phyloP scores from a whole-genome alignment of 2,329 filamentous ascomycete genomes.

The Sporothrix dimorphospora region DNA sequence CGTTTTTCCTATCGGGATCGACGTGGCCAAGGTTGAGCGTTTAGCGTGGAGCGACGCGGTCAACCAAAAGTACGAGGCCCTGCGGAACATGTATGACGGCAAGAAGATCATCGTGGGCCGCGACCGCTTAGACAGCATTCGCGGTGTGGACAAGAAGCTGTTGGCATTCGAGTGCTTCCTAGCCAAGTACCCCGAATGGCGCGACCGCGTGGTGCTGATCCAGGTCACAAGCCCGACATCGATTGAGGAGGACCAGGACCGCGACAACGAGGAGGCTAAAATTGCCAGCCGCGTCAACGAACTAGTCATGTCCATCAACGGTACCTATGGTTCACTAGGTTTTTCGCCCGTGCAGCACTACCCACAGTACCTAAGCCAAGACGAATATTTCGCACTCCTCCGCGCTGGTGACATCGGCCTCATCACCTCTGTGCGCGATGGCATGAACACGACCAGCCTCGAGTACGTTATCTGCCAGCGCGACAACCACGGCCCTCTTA shows the following conservation, averaged over 20 bases:
- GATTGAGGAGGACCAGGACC: constrained; percentile 77
- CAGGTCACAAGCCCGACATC: constrained; percentile 90
- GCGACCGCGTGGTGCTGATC: constrained; percentile 87
- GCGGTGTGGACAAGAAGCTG: constrained; percentile 93
- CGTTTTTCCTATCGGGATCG: constrained; percentile 93
- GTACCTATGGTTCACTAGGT: constrained; percentile 81
- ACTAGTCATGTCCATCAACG: constrained; percentile 89
- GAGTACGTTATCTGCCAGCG: constrained; percentile 95
- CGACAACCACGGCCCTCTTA: constrained; percentile 81
- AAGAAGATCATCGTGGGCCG: constrained; percentile 95
- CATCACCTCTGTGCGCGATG: constrained; percentile 93
- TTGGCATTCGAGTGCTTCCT: constrained; percentile 93
- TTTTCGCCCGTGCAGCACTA: constrained; percentile 94
- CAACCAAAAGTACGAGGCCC: constrained; percentile 71
- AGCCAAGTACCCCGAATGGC: constrained; percentile 88
- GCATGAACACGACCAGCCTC: constrained; percentile 96
- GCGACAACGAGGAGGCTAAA: constrained; percentile 76
- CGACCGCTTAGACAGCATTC: constrained; percentile 89
- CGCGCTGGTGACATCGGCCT: constrained; percentile 87
- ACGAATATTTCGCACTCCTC: constrained; percentile 94
- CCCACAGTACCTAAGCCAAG: constrained; percentile 84
- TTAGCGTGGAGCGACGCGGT: constrained; percentile 72
- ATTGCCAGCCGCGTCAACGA: constrained; percentile 88
- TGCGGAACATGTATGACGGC: constrained; percentile 78
- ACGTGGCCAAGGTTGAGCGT: constrained; percentile 76